Evolutionary conservation across 306 rosid species (phyloP), one percentile per base, ranked within the genome.

Genomic region (Quercus mongolica): DNA sequence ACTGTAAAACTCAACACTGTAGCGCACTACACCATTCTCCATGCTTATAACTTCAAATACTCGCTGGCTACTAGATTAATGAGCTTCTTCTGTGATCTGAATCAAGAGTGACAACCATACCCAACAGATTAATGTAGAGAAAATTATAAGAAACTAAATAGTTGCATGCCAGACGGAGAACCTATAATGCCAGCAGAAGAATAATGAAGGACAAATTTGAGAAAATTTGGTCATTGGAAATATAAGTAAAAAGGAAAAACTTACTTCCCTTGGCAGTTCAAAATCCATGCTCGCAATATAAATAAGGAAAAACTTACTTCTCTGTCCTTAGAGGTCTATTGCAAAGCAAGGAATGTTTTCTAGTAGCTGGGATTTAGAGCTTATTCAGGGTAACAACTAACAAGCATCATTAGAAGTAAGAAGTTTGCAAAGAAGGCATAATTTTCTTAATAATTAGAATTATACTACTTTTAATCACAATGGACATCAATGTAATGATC

Each of bases 341-440:
- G 88, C 85, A 76, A 95, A 92, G 67, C 91, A 98, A 64, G 99
- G 93, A 73, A 89, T 95, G 85, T 78, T 89, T 88, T 88, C 81
- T 89, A 10, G 86, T 74, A 23, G 87, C 90, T 4, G 98, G 93
- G 77, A 95, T 38, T 98, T 25, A 92, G 49, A 12, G 49, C 2
- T 41, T 41, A 41, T 41, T 41, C 10, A 1, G 2, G 49, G 52
- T 46, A 46, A 46, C 14, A 46, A 46, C 14, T 46, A 46, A 46
- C 14, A 46, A 46, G 14, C 13, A 46, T 46, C 1, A 46, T 46
- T 1, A 46, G 52, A 46, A 46, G 52, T 46, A 46, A 8, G 52
- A 46, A 46, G 52, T 46, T 46, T 46, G 52, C 52, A 46, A 46
- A 46, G 52, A 46, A 46, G 52, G 9, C 41, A 35, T 35, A 35